Evolutionary conservation across 805 yeast species (phyloP).

Genomic region (Middelhovenomyces tepae): DNA sequence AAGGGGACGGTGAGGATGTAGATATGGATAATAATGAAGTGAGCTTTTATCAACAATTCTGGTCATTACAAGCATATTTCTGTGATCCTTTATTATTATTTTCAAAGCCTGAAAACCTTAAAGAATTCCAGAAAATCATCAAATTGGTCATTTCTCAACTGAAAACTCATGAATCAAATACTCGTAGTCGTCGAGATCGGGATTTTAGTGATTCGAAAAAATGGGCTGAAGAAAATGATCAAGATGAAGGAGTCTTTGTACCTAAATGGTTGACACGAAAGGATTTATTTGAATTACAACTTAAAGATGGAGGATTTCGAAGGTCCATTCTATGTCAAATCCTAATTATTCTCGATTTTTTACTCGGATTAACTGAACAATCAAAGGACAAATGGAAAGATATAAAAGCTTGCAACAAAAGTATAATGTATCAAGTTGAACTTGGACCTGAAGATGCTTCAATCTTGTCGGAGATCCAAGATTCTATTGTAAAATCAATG

Average conservation of each 20-base stretch:
- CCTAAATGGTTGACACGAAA: constrained; percentile 31
- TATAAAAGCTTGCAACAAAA: constrained; percentile 13
- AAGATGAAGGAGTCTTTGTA: constrained; percentile 13
- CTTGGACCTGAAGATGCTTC: constrained; percentile 14
- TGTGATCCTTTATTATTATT: constrained; percentile 21
- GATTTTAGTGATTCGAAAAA: too few species aligned
- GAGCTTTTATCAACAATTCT: constrained; percentile 19
- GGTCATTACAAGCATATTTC: constrained; percentile 25
- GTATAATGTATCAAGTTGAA: constrained; percentile 17
- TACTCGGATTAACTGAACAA: constrained; percentile 14
- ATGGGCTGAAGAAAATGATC: neutral
- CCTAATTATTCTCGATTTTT: constrained; percentile 21
- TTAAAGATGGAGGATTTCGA: constrained; percentile 25
- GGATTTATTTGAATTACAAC: constrained; percentile 25
- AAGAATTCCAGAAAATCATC: constrained; percentile 12
- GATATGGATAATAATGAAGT: constrained; percentile 10
- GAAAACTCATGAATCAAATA: constrained; percentile 6
- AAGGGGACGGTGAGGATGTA: constrained; percentile 6
- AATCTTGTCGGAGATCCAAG: constrained; percentile 10
- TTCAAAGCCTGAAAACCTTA: constrained; percentile 9
- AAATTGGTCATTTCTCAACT: constrained; percentile 15
- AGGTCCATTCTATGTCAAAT: constrained; percentile 23
- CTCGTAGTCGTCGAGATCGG: too few species aligned
- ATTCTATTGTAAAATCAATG: constrained; percentile 2
- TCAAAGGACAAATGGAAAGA: constrained; percentile 11